Evolutionary conservation across 148 eudicot genomes (phyloP).

Genomic region (Cornus suecica): DNA sequence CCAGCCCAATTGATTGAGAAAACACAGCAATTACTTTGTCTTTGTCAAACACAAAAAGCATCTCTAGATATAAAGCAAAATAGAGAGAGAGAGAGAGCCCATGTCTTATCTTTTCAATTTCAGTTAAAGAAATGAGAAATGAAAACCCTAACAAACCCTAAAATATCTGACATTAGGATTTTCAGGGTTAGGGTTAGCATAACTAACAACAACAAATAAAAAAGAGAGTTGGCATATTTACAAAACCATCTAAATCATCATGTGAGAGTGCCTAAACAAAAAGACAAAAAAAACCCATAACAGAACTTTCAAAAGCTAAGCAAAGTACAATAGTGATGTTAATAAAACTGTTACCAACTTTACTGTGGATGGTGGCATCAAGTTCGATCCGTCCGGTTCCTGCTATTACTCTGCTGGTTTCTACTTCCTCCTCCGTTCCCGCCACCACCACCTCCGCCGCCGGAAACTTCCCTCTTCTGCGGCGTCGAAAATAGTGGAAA

Average conservation of each 20-base stretch:
- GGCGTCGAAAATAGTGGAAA: slow-evolving; percentile 49
- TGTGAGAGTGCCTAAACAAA: not conserved
- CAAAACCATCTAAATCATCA: not conserved
- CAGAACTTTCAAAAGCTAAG: not conserved
- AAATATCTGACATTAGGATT: not conserved
- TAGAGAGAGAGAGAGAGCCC: not conserved
- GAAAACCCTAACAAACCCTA: not conserved
- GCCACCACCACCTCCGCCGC: slow-evolving; percentile 5
- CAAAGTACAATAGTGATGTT: not conserved
- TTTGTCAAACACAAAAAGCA: too few species aligned
- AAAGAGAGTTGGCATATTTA: not conserved
- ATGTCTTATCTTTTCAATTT: not conserved
- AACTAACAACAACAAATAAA: not conserved
- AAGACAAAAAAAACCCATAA: not conserved
- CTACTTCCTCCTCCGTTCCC: slow-evolving; percentile 8
- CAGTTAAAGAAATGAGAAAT: not conserved
- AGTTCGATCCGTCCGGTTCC: slow-evolving; percentile 24
- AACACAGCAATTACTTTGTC: not conserved
- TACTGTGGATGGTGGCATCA: slow-evolving; percentile 5
- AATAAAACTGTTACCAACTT: not conserved
- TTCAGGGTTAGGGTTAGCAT: not conserved
- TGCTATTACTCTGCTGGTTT: slow-evolving; percentile 18
- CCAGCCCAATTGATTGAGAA: not conserved
- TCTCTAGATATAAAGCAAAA: not conserved
- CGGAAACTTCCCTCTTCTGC: slow-evolving; percentile 32